Percentiles rank a stretch among this genome's conserved stretches.
phyloP scores from a whole-genome alignment of 768 basidiomycete genomes.

The Epithele typhae region DNA sequence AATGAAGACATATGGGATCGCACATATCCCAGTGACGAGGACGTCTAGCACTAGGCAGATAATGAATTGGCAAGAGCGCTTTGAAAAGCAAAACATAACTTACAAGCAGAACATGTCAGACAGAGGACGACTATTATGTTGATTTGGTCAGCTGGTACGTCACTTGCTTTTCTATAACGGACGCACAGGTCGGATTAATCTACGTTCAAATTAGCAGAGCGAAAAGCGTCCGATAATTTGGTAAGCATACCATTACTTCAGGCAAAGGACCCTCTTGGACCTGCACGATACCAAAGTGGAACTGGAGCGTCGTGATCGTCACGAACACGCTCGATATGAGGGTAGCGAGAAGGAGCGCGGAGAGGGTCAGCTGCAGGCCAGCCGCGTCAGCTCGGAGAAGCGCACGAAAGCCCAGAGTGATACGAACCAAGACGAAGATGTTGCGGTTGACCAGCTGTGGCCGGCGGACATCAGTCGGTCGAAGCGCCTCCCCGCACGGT shows the following conservation, averaged over 20 bases:
- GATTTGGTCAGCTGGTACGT: no score
- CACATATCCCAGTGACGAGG: constrained; percentile 17
- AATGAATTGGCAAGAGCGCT: constrained; percentile 6
- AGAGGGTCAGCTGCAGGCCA: constrained; percentile 8
- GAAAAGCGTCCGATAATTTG: no score
- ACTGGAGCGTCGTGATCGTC: constrained; percentile 12
- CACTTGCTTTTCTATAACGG: no score
- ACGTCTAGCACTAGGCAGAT: constrained; percentile 17
- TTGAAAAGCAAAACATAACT: not conserved
- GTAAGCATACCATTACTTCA: no score
- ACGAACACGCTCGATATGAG: constrained; percentile 11
- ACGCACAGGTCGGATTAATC: no score
- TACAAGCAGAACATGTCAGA: constrained; percentile 14
- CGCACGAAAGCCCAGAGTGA: not conserved
- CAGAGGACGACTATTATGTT: constrained; percentile 19
- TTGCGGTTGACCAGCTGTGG: constrained; percentile 13
- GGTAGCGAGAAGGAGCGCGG: constrained; percentile 7
- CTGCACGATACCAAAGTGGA: constrained; percentile 7
- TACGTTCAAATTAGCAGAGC: no score
- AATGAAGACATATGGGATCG: not conserved
- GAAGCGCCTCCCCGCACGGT: not conserved
- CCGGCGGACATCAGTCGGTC: not conserved
- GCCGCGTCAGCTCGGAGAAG: no score
- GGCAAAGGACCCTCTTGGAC: no score
- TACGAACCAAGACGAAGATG: constrained; percentile 12